phyloP scores from a whole-genome alignment of 2,329 filamentous ascomycete genomes.

The Paecilomyces variotii region DNA sequence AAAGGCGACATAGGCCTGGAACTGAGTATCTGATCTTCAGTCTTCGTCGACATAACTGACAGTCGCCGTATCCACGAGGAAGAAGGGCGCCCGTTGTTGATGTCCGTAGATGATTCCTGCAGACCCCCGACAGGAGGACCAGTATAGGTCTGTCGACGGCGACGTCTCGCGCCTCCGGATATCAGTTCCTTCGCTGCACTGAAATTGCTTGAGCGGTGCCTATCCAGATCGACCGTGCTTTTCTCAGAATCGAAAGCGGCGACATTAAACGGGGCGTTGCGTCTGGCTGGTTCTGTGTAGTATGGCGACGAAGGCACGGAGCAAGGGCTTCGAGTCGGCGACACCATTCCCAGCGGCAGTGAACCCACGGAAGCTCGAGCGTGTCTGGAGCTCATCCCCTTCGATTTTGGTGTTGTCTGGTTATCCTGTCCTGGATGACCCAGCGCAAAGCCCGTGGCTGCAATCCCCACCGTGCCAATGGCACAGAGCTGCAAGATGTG shows the following conservation, averaged over 20 bases:
- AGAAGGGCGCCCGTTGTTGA: constrained; percentile 31
- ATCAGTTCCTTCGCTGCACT: not conserved
- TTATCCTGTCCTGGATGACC: constrained; percentile 41
- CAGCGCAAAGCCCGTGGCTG: constrained; percentile 51
- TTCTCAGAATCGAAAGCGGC: not conserved
- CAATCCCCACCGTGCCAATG: constrained; percentile 54
- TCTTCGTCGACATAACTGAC: constrained; percentile 43
- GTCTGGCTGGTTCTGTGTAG: not conserved
- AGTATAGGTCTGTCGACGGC: constrained; percentile 30
- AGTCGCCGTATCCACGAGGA: constrained; percentile 51
- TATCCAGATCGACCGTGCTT: not conserved
- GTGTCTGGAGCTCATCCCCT: constrained; percentile 16
- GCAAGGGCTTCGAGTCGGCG: constrained; percentile 10
- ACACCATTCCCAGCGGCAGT: constrained; percentile 8
- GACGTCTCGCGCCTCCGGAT: constrained; percentile 16
- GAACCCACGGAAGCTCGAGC: constrained; percentile 11
- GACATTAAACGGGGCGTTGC: not conserved
- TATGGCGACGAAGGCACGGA: constrained; percentile 11
- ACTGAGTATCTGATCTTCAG: constrained; percentile 39
- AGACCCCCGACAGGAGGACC: constrained; percentile 19
- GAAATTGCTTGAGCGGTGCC: not conserved
- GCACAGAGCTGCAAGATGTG: constrained; percentile 49
- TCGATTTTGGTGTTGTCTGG: constrained; percentile 19
- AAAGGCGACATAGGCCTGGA: constrained; percentile 47
- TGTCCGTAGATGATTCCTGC: constrained; percentile 16